Evolutionary conservation across 805 yeast species (phyloP), one percentile per base, ranked within the genome.

Genomic region (Lachancea meyersii): DNA sequence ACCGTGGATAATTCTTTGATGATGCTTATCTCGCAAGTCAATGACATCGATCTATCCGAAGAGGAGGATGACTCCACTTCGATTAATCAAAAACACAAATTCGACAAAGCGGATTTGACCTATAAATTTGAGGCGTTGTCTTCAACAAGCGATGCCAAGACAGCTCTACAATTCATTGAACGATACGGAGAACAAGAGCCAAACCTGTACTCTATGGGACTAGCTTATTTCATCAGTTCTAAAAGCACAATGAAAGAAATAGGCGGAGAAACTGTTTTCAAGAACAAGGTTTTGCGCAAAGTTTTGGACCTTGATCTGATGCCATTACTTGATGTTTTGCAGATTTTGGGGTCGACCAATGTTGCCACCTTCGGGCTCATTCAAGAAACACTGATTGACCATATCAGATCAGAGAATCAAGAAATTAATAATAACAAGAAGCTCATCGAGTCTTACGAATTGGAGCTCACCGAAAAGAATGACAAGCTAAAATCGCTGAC

Each of bases 311-410:
- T 68, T 13, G 73, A 76, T 37, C 57, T 83, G 13, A 69, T 86
- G 64, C 70, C 94, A 0, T 84, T 94, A 0, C 61, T 86, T 16
- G 96, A 89, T 50, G 67, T 93, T 1, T 69, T 91, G n/a, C 80
- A 82, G 48, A 73, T 80, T 2, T 61, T 88, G 33, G 73, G 87
- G 31, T 60, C 72, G 2, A 78, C 79, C 33, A 77, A 77, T 10
- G 78, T 74, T 22, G 77, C 86, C 0, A 77, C 83, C 0, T 72
- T 86, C 27, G 95, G 94, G 0, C 62, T 85, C 18, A 71, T 93
- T 22, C 81, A 82, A 54, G 79, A 80, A 20, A 79, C 80, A 44
- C 65, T 93, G 23, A 67, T 83, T 10, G 77, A 77, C 8, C 75
- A 77, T 48, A 72, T 88, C 34, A 71, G 75, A 33, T 59, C 67